Evolutionary conservation across 225 moss, liverwort and hornwort genomes (phyloP).

Genomic region (Thuidium tamariscinum): DNA sequence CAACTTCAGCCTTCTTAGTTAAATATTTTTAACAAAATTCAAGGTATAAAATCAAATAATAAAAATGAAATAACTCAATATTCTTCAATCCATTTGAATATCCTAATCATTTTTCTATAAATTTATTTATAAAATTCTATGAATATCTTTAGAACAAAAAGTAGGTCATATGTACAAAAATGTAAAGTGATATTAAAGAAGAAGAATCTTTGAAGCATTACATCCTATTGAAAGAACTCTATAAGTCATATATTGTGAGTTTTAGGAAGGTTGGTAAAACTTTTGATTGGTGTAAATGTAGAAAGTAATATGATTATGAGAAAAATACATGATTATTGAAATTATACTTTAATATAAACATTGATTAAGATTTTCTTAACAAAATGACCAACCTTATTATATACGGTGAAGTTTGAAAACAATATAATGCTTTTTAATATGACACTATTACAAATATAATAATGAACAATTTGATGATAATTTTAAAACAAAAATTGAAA

Average conservation of each 20-base stretch:
- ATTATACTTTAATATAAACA: no score
- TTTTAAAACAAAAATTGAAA: neutral
- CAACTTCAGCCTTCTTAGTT: neutral
- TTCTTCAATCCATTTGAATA: neutral
- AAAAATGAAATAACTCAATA: neutral
- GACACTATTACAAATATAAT: neutral
- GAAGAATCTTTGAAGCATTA: neutral
- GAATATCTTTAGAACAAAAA: fast-evolving
- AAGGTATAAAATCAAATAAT: neutral
- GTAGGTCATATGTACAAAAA: no score
- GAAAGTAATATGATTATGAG: no score
- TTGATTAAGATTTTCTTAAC: neutral
- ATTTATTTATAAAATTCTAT: neutral
- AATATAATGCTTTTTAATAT: no score
- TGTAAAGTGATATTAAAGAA: neutral
- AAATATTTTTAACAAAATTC: neutral
- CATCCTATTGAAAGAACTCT: no score
- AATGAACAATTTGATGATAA: neutral
- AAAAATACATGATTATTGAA: no score
- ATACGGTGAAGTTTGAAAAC: neutral
- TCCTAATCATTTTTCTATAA: neutral
- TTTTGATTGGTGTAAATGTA: neutral
- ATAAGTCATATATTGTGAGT: no score
- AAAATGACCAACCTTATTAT: fast-evolving
- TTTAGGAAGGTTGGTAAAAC: neutral